Base-by-base conservation (phyloP, 2,329 filamentous ascomycete species). In the Fusarium caatingaense region DNA sequence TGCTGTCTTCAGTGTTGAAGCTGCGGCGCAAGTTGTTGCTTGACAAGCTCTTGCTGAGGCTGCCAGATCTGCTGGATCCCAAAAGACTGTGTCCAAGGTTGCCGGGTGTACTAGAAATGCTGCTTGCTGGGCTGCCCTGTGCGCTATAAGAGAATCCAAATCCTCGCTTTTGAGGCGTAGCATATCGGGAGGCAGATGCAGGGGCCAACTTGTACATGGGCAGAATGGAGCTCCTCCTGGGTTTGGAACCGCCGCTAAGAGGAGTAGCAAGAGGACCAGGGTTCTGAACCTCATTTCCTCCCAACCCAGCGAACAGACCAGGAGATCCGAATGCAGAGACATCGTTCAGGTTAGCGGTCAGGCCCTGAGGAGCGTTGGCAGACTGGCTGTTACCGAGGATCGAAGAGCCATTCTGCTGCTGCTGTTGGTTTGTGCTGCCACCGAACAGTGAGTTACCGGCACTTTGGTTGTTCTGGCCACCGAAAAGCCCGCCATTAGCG, bases 91-190 rank as follows among this genome's bases (percentile, higher is more conserved):
- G 89, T 25, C 88, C 88, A 54, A 92, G 82, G 20, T 85, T 86
- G 40, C 88, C 89, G 8, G 93, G 92, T 9, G 92, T 92, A 78
- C 91, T 93, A 5, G 78, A 79, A 45, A 88, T 84, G 40, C 84
- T 86, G 76, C 91, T 89, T 7, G 91, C 87, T 23, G 87, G 88
- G 72, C 89, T 93, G 60, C 85, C 90, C 40, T 84, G 89, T 4
- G 91, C 94, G 69, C 94, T 97, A 81, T 98, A 98, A 3, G 92
- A 94, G 78, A 98, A 97, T 5, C 95, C 95, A 77, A 93, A 98
- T 8, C 93, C 93, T 59, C 92, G 88, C 81, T 93, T 95, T 73
- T 94, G 92, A 1, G 94, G 94, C 0, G 94, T 97, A 30, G 90
- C 87, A 60, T 94, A 90, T 49, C 94, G 91, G 23, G 92, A 91